These are phyloP conservation scores for Serendipita sp. DNA, from an alignment of 768 basidiomycete species.

Conservation along the genomic window DNA sequence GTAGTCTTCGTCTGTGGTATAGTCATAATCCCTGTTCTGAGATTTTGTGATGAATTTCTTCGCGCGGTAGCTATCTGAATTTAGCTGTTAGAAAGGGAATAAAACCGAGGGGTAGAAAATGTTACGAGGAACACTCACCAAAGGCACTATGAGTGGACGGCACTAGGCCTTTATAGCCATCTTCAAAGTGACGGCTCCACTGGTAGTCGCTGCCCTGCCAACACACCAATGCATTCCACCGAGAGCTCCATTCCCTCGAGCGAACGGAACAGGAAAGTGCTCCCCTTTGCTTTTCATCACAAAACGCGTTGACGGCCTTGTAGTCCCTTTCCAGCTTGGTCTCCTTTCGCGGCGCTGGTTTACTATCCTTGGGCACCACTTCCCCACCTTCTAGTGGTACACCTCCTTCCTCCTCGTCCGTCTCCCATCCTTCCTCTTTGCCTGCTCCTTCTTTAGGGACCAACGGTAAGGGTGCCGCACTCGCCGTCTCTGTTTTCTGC, in stretches of 20 bases:
- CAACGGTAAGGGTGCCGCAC: not conserved
- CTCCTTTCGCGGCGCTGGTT: not conserved
- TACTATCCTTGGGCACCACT: not conserved
- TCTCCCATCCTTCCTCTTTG: not conserved
- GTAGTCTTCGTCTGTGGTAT: not conserved
- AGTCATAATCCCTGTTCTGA: not conserved
- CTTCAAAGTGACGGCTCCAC: not conserved
- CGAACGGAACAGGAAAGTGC: no score
- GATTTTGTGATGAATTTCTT: slow-evolving; percentile 4
- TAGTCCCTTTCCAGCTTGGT: not conserved
- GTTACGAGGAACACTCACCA: not conserved
- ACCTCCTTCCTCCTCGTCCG: not conserved
- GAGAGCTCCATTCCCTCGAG: not conserved
- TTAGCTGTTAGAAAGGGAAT: not conserved
- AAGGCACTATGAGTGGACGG: not conserved
- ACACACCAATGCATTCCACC: not conserved
- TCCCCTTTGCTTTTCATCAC: not conserved
- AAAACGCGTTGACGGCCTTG: not conserved
- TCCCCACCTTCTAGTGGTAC: no score
- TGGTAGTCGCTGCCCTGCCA: not conserved
- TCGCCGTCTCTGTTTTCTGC: not conserved
- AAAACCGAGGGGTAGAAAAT: not conserved
- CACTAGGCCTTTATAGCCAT: not conserved
- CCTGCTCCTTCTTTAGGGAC: not conserved
- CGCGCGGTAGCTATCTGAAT: not conserved